A percentile compares a stretch with the other conserved stretches of the same genome.
phyloP scores from a whole-genome alignment of 192 early-diverging fungal species.

The Thamnidium elegans region DNA sequence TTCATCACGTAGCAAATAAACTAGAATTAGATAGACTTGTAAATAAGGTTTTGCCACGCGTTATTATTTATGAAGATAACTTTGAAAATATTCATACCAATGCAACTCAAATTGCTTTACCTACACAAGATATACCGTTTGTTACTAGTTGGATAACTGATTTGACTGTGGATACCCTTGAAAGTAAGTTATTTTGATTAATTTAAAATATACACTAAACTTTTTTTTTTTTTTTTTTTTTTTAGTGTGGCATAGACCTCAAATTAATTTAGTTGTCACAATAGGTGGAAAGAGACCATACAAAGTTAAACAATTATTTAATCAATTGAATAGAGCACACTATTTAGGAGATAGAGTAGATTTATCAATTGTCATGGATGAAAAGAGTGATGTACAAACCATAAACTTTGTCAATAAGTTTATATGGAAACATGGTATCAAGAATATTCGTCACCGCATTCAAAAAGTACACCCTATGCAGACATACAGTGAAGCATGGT shows the following conservation, averaged over 20 bases:
- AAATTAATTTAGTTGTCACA: slow-evolving; percentile 48
- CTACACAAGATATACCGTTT: slow-evolving; percentile 38
- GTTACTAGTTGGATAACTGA: slow-evolving; percentile 41
- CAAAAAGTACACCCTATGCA: slow-evolving; percentile 46
- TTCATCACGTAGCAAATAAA: neutral
- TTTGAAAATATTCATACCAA: neutral
- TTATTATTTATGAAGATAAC: neutral
- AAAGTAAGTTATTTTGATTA: slow-evolving; percentile 30
- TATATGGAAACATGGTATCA: slow-evolving; percentile 47
- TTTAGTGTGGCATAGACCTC: slow-evolving; percentile 50
- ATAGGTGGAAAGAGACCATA: slow-evolving; percentile 42
- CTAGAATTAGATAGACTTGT: neutral
- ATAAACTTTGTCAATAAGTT: slow-evolving; percentile 42
- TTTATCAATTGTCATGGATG: slow-evolving; percentile 53
- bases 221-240: neutral
- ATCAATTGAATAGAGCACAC: slow-evolving; percentile 42
- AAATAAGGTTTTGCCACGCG: neutral
- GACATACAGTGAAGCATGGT: slow-evolving; percentile 57
- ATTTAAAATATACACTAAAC: no score
- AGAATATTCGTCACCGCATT: slow-evolving; percentile 48
- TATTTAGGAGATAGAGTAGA: slow-evolving; percentile 51
- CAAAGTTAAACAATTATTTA: slow-evolving; percentile 45
- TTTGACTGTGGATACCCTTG: slow-evolving; percentile 39
- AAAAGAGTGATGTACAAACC: slow-evolving; percentile 44
- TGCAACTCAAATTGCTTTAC: slow-evolving; percentile 37